Percentiles rank a stretch among this genome's conserved stretches.
Evolutionary conservation across 2,329 filamentous ascomycete genomes (phyloP).

Genomic region (Cercospora beticola): DNA sequence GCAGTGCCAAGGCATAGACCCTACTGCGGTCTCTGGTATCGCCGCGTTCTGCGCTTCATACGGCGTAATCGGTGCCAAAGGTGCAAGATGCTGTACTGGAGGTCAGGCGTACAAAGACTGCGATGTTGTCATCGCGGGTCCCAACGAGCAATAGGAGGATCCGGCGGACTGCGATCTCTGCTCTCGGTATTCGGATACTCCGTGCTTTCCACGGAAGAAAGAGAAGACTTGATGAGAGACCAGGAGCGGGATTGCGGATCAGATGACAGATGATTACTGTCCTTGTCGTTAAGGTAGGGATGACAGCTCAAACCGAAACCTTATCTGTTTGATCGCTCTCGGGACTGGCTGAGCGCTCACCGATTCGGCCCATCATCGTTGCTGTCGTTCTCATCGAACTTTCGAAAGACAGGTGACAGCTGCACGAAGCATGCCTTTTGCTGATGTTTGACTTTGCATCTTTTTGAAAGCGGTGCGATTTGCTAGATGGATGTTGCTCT

Average conservation of each 20-base stretch:
- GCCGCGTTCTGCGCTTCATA: background rate
- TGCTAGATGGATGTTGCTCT: background rate
- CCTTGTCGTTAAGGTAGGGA: background rate
- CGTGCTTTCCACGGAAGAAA: background rate
- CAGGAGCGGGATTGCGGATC: background rate
- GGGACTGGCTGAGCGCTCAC: background rate
- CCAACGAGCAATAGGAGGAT: background rate
- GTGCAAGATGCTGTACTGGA: background rate
- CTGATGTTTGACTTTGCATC: background rate
- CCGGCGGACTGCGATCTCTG: background rate
- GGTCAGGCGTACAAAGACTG: background rate
- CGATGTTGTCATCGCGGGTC: background rate
- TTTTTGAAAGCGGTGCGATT: background rate
- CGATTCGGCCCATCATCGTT: background rate
- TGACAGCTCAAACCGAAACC: background rate
- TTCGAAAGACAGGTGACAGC: background rate
- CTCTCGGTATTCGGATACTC: background rate
- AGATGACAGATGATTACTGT: background rate
- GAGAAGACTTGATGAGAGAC: background rate
- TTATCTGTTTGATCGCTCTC: background rate
- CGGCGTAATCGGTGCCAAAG: background rate
- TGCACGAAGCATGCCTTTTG: background rate
- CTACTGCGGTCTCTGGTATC: background rate
- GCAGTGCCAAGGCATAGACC: background rate
- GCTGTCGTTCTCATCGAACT: background rate